A percentile compares a stretch with the other conserved stretches of the same genome.
These are phyloP conservation scores for Ogataea sp. DNA, from an alignment of 805 yeast species.

Conservation along the genomic window DNA sequence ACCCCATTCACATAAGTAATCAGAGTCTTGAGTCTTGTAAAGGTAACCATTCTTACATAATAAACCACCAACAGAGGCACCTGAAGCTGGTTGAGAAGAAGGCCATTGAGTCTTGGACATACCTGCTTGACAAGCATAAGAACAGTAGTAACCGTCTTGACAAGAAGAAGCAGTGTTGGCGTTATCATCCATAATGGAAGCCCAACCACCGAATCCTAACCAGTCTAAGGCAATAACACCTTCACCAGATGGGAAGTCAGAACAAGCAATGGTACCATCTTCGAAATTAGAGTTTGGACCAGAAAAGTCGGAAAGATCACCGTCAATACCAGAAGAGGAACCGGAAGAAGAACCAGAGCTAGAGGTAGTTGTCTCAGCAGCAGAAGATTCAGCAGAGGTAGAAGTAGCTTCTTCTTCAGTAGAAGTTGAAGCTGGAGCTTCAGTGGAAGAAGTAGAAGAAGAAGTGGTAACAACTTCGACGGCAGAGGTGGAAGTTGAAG, in stretches of 20 bases:
- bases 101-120: conserved; percentile 99
- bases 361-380: conserved; percentile 8
- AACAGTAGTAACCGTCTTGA: conserved; percentile 87
- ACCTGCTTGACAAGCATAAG: conserved; percentile 98
- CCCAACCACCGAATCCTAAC: conserved; percentile 46
- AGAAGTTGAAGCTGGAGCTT: conserved; percentile 11
- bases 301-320: conserved; percentile 43
- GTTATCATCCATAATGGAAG: conserved; percentile 35
- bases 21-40: conserved; percentile 66
- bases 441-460: conserved; percentile 9
- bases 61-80: conserved; percentile 93
- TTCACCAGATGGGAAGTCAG: conserved; percentile 64
- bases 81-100: conserved; percentile 71
- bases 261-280: conserved; percentile 67
- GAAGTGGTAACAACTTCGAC: conserved; percentile 17
- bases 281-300: conserved; percentile 46
- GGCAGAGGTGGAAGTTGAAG: conserved; percentile 10
- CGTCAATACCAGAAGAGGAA: conserved; percentile 32
- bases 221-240: conserved; percentile 59
- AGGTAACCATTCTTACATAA: conserved; percentile 77
- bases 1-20: conserved; percentile 87
- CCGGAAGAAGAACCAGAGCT: conserved; percentile 19
- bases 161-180: conserved; percentile 63
- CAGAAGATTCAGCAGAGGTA: conserved; percentile 6
- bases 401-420: conserved; percentile 1